These are phyloP conservation scores for Leptographium wingfieldii DNA, from an alignment of 2,329 filamentous ascomycete species.

Conservation along the genomic window DNA sequence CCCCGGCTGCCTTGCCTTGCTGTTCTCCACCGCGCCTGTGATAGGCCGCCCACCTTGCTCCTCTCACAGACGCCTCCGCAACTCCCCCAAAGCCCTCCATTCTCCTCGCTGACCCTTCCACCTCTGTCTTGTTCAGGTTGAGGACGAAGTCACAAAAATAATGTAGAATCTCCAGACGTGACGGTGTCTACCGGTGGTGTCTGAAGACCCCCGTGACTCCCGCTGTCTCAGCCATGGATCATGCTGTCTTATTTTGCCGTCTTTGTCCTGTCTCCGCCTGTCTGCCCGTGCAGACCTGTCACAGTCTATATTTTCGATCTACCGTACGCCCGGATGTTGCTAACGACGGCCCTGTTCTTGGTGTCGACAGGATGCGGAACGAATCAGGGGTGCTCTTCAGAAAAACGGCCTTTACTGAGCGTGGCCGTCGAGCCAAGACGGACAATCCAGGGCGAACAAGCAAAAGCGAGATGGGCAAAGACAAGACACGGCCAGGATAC, in stretches of 20 bases:
- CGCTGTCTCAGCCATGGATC: not conserved
- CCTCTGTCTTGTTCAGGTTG: conserved; percentile 48
- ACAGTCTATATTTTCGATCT: not conserved
- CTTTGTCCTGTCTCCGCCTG: not conserved
- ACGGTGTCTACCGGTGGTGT: not conserved
- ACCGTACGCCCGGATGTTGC: not conserved
- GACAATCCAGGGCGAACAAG: not conserved
- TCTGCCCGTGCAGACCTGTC: not conserved
- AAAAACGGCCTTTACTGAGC: not conserved
- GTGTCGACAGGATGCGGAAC: not conserved
- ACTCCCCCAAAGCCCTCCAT: not conserved
- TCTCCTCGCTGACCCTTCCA: conserved; percentile 35
- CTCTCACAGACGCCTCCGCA: not conserved
- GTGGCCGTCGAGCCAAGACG: not conserved
- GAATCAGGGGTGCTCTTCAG: not conserved
- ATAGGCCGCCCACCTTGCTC: not conserved
- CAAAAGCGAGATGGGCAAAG: not conserved
- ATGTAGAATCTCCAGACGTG: conserved; percentile 40
- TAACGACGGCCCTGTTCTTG: not conserved
- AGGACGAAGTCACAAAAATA: conserved; percentile 83
- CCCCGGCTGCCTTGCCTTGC: not conserved
- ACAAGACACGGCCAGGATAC: not conserved
- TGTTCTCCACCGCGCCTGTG: not conserved
- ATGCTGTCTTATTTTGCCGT: conserved; percentile 1
- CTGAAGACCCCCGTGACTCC: not conserved